These are phyloP conservation scores for Trypanosoma lewisi DNA, from an alignment of 208 protist genomes.

Conservation along the genomic window DNA sequence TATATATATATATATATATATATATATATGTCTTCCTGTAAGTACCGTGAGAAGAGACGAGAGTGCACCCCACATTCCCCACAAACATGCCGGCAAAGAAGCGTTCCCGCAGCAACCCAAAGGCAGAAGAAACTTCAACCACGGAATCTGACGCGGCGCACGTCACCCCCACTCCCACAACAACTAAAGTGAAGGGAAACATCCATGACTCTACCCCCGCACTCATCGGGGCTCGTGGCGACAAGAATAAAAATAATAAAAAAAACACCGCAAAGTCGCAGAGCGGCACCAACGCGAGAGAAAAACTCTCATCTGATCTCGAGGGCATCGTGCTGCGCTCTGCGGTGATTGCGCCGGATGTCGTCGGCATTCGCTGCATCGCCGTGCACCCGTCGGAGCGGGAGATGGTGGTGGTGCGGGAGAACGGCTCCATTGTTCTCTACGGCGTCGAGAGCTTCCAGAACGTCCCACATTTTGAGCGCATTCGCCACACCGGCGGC, in stretches of 20 bases:
- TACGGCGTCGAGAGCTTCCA: slow-evolving; percentile 68
- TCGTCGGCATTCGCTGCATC: slow-evolving; percentile 73
- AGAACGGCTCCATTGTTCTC: slow-evolving; percentile 77
- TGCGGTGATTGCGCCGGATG: slow-evolving; percentile 81
- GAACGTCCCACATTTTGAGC: slow-evolving; percentile 79
- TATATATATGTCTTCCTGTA: too few relatives aligned
- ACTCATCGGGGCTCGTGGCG: neutral
- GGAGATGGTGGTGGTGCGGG: slow-evolving; percentile 68
- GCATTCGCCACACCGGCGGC: slow-evolving; percentile 73
- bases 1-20: too few relatives aligned
- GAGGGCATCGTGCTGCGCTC: slow-evolving; percentile 47
- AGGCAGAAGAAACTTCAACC: neutral
- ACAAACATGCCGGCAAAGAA: slow-evolving; percentile 11
- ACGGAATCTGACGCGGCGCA: neutral
- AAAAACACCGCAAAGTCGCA: neutral
- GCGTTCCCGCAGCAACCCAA: slow-evolving; percentile 10
- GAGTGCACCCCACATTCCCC: neutral
- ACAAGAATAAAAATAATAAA: neutral
- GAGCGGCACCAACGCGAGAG: neutral
- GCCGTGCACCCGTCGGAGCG: slow-evolving; percentile 50
- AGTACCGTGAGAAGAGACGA: slow-evolving; percentile 4
- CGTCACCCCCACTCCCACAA: neutral
- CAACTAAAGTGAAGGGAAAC: neutral
- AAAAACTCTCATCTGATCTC: slow-evolving; percentile 22
- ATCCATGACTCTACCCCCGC: neutral